These are phyloP conservation scores for Zoysia matrella DNA, from an alignment of 202 grass and related monocot genomes.

Conservation along the genomic window DNA sequence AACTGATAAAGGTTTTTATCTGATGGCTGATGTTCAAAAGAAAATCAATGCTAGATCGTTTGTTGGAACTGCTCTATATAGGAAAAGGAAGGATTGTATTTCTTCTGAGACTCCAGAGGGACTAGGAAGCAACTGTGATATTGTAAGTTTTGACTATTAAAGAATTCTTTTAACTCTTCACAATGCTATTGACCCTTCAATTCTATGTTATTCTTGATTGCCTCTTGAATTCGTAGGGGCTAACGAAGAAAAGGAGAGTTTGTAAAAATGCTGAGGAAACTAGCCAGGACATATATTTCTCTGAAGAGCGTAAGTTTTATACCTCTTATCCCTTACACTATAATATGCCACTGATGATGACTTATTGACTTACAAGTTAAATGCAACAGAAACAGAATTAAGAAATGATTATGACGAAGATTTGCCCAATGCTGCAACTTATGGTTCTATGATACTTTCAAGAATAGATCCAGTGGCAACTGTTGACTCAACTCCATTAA, in stretches of 20 bases:
- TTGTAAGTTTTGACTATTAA: slow-evolving; percentile 21
- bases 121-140: slow-evolving; percentile 4
- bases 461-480: background rate
- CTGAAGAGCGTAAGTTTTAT: slow-evolving; percentile 31
- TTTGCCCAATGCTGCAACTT: slow-evolving; percentile 8
- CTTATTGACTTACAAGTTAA: background rate
- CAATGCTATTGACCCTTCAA: background rate
- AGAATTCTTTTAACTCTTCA: background rate
- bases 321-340: background rate
- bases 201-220: slow-evolving; percentile 10
- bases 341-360: background rate
- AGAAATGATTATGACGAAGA: background rate
- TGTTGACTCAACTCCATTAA: background rate
- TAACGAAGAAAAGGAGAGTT: slow-evolving; percentile 8
- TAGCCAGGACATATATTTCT: background rate
- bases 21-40: slow-evolving; percentile 5
- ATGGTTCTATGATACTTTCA: slow-evolving; percentile 16
- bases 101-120: slow-evolving; percentile 3
- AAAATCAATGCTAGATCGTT: slow-evolving; percentile 8
- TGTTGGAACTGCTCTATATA: slow-evolving; percentile 12
- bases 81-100: slow-evolving; percentile 30
- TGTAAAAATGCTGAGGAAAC: slow-evolving; percentile 15
- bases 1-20: slow-evolving; percentile 22
- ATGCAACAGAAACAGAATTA: background rate
- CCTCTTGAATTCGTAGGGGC: slow-evolving; percentile 26